Base-by-base conservation (phyloP, 306 rosid genomes). In the Castanea crenata region DNA sequence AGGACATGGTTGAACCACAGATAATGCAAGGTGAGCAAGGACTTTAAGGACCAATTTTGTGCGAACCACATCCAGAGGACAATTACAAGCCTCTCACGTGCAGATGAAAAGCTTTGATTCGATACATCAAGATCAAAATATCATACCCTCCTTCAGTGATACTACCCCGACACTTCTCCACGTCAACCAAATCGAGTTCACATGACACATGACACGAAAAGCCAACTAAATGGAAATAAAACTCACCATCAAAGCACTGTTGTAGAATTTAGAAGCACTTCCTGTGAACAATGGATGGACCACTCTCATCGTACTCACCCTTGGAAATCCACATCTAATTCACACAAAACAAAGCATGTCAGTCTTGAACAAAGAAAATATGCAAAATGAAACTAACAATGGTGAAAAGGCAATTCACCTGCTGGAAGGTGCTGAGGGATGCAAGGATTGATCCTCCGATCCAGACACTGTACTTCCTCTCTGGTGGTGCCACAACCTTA, bases 371-470 rank as follows among this genome's bases (percentile, higher is more conserved):
- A 19, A 58, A 55, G 27, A 44, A 27, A 64, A 63, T 9, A 74
- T 12, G 34, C 35, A 74, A 27, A 5, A 74, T 13, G 44, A 29
- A 63, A 63, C 29, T 71, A 61, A 54, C 10, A 41, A 34, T 27
- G 51, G 62, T n/a, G 12, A 64, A 61, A 52, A 76, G 21, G 25
- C 49, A 69, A 69, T 31, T 82, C 65, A 91, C 98, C 98, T 94
- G 98, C 88, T 94, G 97, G 93, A 94, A 94, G 94, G 98, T 94
- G 81, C 98, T 94, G 88, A 94, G 98, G 71, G 98, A 94, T 70
- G 98, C 98, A 62, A 94, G 98, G 82, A 94, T 94, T 49, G 98
- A 94, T 76, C 98, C 98, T 90, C 98, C 97, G 4, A 94, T 94
- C 98, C 98, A 94, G 87, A 94, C 98, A 88, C 97, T 92, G 81